Conservation (phyloP, 176 grass and related monocot species). For the Tillandsia fasciculata region DNA sequence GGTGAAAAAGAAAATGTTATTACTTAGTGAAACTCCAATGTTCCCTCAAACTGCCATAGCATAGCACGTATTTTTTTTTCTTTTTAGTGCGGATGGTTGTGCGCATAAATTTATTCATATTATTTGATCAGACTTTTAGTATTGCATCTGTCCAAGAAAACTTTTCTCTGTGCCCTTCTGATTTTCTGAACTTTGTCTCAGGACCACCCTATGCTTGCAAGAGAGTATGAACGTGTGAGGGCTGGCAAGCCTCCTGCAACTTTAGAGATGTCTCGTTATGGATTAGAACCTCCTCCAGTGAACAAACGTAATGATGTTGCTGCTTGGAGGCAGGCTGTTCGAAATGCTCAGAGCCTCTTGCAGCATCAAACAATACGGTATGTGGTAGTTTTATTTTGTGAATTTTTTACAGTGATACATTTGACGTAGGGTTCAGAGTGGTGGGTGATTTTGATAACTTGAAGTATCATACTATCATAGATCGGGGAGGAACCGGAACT, state of each 20-base stretch:
- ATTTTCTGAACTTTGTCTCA: constrained; percentile 30
- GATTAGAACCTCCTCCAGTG: constrained; percentile 66
- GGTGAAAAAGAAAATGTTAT: background rate
- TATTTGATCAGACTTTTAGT: background rate
- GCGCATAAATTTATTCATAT: background rate
- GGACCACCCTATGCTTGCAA: constrained; percentile 92
- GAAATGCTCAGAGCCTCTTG: constrained; percentile 76
- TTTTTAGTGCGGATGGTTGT: background rate
- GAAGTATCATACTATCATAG: too few species aligned
- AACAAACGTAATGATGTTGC: constrained; percentile 81
- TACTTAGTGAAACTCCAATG: background rate
- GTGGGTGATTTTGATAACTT: background rate
- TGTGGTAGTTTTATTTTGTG: constrained; percentile 10
- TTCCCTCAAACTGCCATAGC: background rate
- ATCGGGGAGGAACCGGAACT: too few species aligned
- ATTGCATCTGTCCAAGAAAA: constrained; percentile 5
- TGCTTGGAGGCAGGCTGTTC: constrained; percentile 82
- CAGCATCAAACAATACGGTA: constrained; percentile 92
- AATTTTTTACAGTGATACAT: background rate
- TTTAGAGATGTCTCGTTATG: constrained; percentile 94
- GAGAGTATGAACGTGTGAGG: constrained; percentile 95
- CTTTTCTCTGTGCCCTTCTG: constrained; percentile 7
- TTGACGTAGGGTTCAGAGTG: background rate
- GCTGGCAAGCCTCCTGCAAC: constrained; percentile 80
- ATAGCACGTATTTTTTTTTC: background rate